Conservation (phyloP, 176 grass and related monocot species). For the Poa pratensis region DNA sequence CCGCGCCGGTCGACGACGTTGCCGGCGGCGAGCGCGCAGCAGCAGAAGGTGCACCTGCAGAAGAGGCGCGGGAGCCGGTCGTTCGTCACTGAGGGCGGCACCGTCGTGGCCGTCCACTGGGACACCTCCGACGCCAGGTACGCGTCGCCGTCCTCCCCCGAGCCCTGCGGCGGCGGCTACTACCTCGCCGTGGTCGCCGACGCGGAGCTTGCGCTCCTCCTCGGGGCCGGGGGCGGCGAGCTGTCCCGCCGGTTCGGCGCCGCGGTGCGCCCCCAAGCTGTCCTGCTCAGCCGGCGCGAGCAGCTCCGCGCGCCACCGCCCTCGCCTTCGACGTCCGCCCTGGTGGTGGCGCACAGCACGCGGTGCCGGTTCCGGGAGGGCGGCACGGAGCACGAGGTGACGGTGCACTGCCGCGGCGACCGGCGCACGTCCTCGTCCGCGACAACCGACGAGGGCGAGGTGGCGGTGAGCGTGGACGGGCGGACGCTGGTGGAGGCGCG, state of each 20-base stretch:
- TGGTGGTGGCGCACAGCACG: conserved; percentile 54
- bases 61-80: conserved; percentile 64
- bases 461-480: conserved; percentile 74
- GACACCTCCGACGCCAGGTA: conserved; percentile 67
- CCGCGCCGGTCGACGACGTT: conserved; percentile 27
- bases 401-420: conserved; percentile 71
- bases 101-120: conserved; percentile 60
- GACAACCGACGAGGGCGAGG: conserved; percentile 54
- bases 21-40: background rate
- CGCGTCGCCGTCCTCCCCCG: conserved; percentile 7
- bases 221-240: conserved; percentile 55
- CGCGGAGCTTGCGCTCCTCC: conserved; percentile 57
- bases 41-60: conserved; percentile 17
- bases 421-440: no score
- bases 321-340: background rate
- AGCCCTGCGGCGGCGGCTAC: conserved; percentile 69
- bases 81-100: conserved; percentile 57
- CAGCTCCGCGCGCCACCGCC: conserved; percentile 37
- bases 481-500: conserved; percentile 66
- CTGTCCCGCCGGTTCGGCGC: conserved; percentile 46
- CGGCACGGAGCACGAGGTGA: conserved; percentile 77
- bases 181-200: conserved; percentile 67
- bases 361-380: conserved; percentile 64
- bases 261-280: conserved; percentile 10
- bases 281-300: conserved; percentile 58